These are phyloP conservation scores for Lasiodiplodia sp. DNA, from an alignment of 2,329 filamentous ascomycete genomes.

Conservation along the genomic window DNA sequence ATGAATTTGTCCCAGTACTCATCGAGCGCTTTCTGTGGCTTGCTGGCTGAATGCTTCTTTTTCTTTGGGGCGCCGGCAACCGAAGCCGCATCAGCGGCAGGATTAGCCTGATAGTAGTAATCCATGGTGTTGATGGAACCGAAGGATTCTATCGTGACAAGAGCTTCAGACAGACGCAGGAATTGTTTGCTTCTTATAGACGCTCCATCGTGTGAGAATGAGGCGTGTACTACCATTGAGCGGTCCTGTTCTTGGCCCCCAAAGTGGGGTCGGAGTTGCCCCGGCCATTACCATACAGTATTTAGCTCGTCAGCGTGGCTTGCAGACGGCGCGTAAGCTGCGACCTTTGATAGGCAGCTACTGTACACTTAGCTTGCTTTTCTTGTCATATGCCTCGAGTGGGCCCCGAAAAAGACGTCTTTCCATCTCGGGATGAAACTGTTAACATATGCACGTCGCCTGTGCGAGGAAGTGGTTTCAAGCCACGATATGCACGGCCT, in stretches of 20 bases:
- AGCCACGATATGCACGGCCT: background rate
- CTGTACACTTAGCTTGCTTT: background rate
- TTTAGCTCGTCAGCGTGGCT: background rate
- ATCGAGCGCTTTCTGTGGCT: constrained; percentile 72
- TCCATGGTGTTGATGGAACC: background rate
- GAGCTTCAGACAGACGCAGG: background rate
- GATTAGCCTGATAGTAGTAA: background rate
- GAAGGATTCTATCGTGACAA: background rate
- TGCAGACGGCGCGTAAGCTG: background rate
- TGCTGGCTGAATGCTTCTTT: background rate
- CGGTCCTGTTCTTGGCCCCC: background rate
- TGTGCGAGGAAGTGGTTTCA: background rate
- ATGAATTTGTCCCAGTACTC: constrained; percentile 76
- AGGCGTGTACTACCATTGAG: background rate
- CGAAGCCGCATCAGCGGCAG: background rate
- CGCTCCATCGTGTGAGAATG: background rate
- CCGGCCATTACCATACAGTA: background rate
- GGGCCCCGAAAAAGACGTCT: background rate
- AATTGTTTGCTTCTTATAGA: background rate
- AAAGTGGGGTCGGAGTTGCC: background rate
- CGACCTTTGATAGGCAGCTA: background rate
- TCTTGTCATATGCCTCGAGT: background rate
- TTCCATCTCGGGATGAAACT: background rate
- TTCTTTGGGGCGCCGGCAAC: background rate
- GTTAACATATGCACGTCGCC: background rate